Evolutionary conservation across 768 basidiomycete genomes (phyloP), one percentile per base, ranked within the genome.

Genomic region (Boletellus ananiceps): DNA sequence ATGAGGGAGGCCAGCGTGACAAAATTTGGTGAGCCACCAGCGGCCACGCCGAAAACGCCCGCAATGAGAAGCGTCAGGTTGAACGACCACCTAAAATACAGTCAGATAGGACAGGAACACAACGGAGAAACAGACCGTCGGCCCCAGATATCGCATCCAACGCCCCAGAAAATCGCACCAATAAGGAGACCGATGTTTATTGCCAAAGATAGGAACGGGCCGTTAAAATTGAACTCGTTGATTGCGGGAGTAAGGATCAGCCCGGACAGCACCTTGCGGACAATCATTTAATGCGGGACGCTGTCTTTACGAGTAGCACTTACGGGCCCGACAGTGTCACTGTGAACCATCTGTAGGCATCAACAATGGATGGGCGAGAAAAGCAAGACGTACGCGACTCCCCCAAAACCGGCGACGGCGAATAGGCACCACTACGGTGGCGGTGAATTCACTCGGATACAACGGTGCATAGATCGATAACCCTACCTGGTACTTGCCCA

Each of bases 401-500:
- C 73, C 38, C 71, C 71, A 51, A 73, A 73, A 29, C 73, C 71
- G 2, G 69, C 57, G 21, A 73, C 71, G 13, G 66, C 44, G 38
- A 73, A 73, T 5, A 74, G 49, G 49, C 52, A 53, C 72, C 72
- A 72, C 71, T 72, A 40, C 15, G 16, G 46, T 2, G 29, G 21
- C 7, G 0, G 0, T 3, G 23, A 9, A 19, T 29, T 45, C 18
- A 37, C 5, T 15, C 37, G 16, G 33, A 42, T 6, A 8, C 12
- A 14, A 31, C 3, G 23, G 19, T 31, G 2, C 19, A 15, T 5
- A 2, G 5, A 25, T 25, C n/a, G 0, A 25, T 8, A 13, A 14
- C 34, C n/a, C n/a, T 41, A 73, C 77, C 71, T 80, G 79, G 51
- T 80, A 81, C 52, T 63, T 74, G 7, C 79, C 80, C 77, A 81